Percentiles rank a stretch among this genome's conserved stretches.
phyloP scores from a whole-genome alignment of 805 yeast species.

The Myxozyma neotropica region DNA sequence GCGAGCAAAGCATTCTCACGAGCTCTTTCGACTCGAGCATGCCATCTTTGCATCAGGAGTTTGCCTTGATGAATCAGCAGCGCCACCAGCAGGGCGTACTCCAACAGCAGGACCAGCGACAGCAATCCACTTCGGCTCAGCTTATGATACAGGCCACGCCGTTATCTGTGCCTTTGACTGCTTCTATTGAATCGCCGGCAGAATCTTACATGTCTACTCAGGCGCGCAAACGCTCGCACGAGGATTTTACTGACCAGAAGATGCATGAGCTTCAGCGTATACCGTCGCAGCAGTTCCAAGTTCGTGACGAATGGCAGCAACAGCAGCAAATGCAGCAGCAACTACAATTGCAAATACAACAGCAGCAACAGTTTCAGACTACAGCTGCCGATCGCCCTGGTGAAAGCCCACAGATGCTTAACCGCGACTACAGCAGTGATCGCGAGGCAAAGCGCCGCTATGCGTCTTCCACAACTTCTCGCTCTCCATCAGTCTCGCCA shows the following conservation, averaged over 20 bases:
- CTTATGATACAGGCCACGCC: not conserved
- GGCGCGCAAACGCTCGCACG: constrained; percentile 18
- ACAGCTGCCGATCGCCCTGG: not conserved
- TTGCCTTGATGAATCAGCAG: not conserved
- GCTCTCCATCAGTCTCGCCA: constrained; percentile 6
- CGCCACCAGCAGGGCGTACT: constrained; percentile 2
- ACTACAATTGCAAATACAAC: constrained; percentile 7
- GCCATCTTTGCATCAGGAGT: constrained; percentile 5
- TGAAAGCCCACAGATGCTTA: not conserved
- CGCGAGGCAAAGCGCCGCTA: constrained; percentile 10
- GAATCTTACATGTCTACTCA: constrained; percentile 1
- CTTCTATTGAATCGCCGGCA: not conserved
- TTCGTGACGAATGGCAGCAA: constrained; percentile 6
- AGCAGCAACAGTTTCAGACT: constrained; percentile 6
- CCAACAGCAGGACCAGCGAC: not conserved
- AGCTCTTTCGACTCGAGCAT: not conserved
- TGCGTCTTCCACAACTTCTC: constrained; percentile 2
- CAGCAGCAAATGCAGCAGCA: constrained; percentile 11
- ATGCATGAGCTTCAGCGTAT: not conserved
- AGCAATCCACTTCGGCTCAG: not conserved
- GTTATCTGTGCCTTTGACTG: not conserved
- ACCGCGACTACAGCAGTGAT: constrained; percentile 4
- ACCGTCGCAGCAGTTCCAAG: constrained; percentile 8
- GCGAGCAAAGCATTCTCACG: not conserved
- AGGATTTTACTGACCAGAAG: constrained; percentile 3